Percentiles rank a stretch among this genome's conserved stretches.
These are phyloP conservation scores for Debaryomycetaceae sp. DNA, from an alignment of 1,139 yeast genomes.

Conservation along the genomic window DNA sequence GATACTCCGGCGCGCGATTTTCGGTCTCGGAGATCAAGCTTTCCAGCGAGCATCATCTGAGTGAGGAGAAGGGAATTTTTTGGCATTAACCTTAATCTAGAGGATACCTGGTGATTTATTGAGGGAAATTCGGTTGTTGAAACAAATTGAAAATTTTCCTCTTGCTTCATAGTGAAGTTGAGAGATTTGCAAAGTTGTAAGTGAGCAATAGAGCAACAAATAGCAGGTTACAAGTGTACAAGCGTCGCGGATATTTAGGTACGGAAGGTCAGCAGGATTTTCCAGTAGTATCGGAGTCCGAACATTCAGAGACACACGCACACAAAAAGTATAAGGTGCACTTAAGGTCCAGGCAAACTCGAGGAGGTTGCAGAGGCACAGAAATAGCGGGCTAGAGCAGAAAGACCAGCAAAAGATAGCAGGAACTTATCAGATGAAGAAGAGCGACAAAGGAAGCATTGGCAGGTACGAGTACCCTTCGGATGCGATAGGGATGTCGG, in stretches of 20 bases:
- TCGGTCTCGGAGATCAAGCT: constrained; percentile 4
- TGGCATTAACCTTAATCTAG: background rate
- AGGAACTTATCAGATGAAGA: background rate
- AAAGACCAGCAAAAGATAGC: too few relatives aligned
- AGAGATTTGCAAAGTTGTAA: background rate
- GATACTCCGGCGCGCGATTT: background rate
- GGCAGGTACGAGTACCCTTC: background rate
- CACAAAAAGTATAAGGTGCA: background rate
- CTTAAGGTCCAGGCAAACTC: background rate
- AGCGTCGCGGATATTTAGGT: too few relatives aligned
- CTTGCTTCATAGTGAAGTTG: background rate
- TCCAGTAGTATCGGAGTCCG: background rate
- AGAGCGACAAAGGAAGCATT: background rate
- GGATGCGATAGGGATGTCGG: background rate
- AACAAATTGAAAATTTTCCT: background rate
- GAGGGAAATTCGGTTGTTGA: background rate
- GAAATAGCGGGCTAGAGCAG: too few relatives aligned
- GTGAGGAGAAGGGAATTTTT: background rate
- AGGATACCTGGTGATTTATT: background rate
- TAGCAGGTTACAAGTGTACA: too few relatives aligned
- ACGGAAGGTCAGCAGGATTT: background rate
- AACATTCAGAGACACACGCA: background rate
- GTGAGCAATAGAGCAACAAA: too few relatives aligned
- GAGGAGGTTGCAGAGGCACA: background rate
- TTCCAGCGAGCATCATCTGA: background rate